Evolutionary conservation across 495 filamentous ascomycete genomes (phyloP), one percentile per base, ranked within the genome.

Genomic region (Penicillium longicatenatum): DNA sequence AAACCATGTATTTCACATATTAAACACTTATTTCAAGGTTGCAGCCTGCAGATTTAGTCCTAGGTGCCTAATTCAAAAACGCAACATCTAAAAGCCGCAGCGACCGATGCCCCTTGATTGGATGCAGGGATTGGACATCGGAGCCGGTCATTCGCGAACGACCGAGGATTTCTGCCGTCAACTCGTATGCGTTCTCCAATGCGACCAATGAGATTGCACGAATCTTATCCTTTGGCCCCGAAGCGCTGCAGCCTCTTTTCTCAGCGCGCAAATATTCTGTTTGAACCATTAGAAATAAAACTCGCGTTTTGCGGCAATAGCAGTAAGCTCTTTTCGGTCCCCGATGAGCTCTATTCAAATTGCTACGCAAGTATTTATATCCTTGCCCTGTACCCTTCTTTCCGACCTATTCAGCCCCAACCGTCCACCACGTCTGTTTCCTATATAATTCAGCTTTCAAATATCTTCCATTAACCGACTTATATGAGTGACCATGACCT

Each of bases 221-320:
- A 22, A 22, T 1, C 6, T 3, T 9, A 20, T 45, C 42, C 42
- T 17, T n/a, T 4, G 31, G 31, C 7, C 31, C n/a, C n/a, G n/a
- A n/a, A n/a, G 31, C 31, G 3, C 12, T 12, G 8, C 1, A 35
- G 7, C 16, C 41, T 43, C n/a, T 5, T 43, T 9, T n/a, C 3
- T 26, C 26, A 26, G 7, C 26, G 7, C 26, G 26, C 26, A 4
- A 5, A 5, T 6, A 4, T 26, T 4, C 1, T 26, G 26, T 6
- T 26, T 26, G 7, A 26, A n/a, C 42, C 16, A 45, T 9, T 9
- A 4, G 10, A 21, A 22, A 4, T 0, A 22, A 5, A 12, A 21
- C 19, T 22, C 48, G 48, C 50, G 21, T 43, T 42, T 43, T 53
- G 50, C 50, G 48, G 30, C 17, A 6, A 5, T 11, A 30, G 29